Evolutionary conservation across 805 yeast species (phyloP), one percentile per base, ranked within the genome.

Genomic region (Yamadazyma sp.): DNA sequence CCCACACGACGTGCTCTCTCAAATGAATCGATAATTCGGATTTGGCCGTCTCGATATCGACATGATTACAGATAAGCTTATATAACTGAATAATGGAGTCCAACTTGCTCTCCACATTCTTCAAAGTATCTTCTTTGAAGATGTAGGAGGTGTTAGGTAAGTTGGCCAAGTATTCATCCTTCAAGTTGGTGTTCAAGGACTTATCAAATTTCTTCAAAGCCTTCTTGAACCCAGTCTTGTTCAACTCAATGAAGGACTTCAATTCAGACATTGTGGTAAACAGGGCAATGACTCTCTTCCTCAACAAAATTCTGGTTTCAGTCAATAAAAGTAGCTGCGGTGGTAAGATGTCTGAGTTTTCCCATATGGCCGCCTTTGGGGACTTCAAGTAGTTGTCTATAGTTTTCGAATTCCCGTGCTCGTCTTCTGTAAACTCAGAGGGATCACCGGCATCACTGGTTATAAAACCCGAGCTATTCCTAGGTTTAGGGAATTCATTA

Each of bases 1-100:
- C 78, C 73, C 77, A 75, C 3, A 75, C 77, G 32, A 74, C 74
- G 45, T 73, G 78, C 45, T 75, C 80, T 48, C 78, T 62, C 40
- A 75, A 60, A 44, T 73, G 78, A 2, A 80, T 71, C 39, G 78
- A 76, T 44, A 82, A 61, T 50, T 79, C 84, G 3, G 70, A 58
- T 47, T 64, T 73, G 22, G 80, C 78, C 7, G 62, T 50, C 19
- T 69, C 75, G 11, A 73, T 48, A 42, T 62, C 67, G n/a, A 58
- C 54, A 29, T 73, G 67, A 47, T 60, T 55, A 47, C 66, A 52
- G 48, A 65, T 41, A 61, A 70, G 45, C 52, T 73, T 58, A 59
- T 62, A 57, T 33, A 60, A 48, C 51, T 62, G 46, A 46, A 59
- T 52, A 18, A 67, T 46, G 3, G 61, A 48, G 2, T 59, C 60